These are phyloP conservation scores for Odontarrhena argentea DNA, from an alignment of 345 rosid species.

Conservation along the genomic window DNA sequence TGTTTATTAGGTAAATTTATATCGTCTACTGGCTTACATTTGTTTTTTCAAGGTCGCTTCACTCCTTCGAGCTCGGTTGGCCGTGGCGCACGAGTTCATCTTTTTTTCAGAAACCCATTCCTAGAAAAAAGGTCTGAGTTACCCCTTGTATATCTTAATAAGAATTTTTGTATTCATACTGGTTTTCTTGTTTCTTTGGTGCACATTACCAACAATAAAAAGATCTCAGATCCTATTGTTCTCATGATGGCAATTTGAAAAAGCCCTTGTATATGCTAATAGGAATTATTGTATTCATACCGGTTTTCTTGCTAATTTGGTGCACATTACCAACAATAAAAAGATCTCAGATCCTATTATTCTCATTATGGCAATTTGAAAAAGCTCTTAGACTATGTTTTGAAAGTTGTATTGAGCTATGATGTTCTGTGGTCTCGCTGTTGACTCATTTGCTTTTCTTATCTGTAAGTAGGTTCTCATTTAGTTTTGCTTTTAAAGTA, in stretches of 20 bases:
- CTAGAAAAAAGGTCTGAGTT: slow-evolving; percentile 65
- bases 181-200: slow-evolving; percentile 21
- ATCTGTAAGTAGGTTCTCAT: slow-evolving; percentile 17
- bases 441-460: slow-evolving; percentile 25
- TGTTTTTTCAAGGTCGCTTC: slow-evolving; percentile 69
- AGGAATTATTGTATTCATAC: slow-evolving; percentile 13
- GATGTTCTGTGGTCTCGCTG: slow-evolving; percentile 15
- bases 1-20: slow-evolving; percentile 12
- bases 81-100: slow-evolving; percentile 73
- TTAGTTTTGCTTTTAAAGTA: neutral
- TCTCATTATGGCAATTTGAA: slow-evolving; percentile 16
- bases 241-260: slow-evolving; percentile 18
- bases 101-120: slow-evolving; percentile 77
- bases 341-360: neutral
- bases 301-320: slow-evolving; percentile 19
- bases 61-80: slow-evolving; percentile 92
- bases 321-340: slow-evolving; percentile 10
- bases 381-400: slow-evolving; percentile 24
- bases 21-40: slow-evolving; percentile 36
- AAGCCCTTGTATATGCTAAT: neutral
- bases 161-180: slow-evolving; percentile 14
- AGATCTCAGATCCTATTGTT: neutral
- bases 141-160: slow-evolving; percentile 14
- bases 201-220: slow-evolving; percentile 7
- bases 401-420: slow-evolving; percentile 32